A percentile compares a stretch with the other conserved stretches of the same genome.
phyloP scores from a whole-genome alignment of 2,329 filamentous ascomycete species.

The Sclerotinia minor region DNA sequence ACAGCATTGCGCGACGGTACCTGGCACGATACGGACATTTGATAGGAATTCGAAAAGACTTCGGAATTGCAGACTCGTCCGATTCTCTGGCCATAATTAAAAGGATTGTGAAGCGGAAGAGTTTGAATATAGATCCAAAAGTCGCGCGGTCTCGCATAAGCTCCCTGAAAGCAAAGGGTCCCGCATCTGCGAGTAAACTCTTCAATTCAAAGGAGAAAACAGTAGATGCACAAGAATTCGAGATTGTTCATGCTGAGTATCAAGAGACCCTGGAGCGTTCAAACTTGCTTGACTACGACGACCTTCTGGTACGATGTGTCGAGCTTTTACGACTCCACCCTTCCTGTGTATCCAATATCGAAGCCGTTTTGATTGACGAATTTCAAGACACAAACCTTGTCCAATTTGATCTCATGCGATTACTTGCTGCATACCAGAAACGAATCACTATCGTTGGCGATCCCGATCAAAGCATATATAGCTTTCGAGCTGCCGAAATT shows the following conservation, averaged over 20 bases:
- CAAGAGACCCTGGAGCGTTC: constrained; percentile 71
- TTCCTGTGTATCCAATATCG: constrained; percentile 81
- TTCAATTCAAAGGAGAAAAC: constrained; percentile 35
- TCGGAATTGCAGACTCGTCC: constrained; percentile 83
- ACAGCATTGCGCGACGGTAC: constrained; percentile 87
- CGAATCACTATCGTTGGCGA: constrained; percentile 95
- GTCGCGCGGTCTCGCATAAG: constrained; percentile 75
- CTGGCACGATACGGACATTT: constrained; percentile 78
- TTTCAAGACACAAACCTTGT: constrained; percentile 97
- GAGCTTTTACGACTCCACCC: constrained; percentile 74
- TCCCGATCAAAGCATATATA: constrained; percentile 97
- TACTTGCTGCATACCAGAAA: constrained; percentile 71
- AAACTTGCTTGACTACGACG: constrained; percentile 91
- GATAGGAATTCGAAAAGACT: constrained; percentile 79
- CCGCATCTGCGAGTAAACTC: constrained; percentile 24
- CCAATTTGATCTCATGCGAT: constrained; percentile 90
- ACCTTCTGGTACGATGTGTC: constrained; percentile 80
- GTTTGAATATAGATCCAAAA: constrained; percentile 67
- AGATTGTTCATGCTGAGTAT: constrained; percentile 73
- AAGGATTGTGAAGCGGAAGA: constrained; percentile 76
- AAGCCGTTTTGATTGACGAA: constrained; percentile 91
- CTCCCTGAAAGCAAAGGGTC: constrained; percentile 61
- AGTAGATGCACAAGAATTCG: constrained; percentile 63
- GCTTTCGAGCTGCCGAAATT: constrained; percentile 90
- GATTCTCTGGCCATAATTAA: constrained; percentile 79